A percentile compares a stretch with the other conserved stretches of the same genome.
Conservation (phyloP, 2,329 filamentous ascomycete species). For the Aureobasidium sp. region DNA sequence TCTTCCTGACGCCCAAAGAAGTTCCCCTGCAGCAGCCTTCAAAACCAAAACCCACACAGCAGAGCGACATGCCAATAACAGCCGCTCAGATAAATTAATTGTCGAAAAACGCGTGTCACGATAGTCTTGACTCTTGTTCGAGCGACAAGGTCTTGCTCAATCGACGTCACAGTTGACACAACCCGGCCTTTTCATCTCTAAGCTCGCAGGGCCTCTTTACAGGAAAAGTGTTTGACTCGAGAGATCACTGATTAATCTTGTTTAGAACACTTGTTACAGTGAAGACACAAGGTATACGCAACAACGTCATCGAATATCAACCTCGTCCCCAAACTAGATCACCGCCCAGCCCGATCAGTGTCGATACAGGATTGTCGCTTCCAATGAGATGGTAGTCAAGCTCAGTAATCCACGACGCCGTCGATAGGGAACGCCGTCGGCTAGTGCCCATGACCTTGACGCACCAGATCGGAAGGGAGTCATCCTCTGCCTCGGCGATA, state of each 20-base stretch:
- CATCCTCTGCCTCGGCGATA: neutral
- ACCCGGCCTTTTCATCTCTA: neutral
- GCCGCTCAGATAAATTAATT: neutral
- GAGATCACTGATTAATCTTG: neutral
- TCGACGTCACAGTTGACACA: slow-evolving; percentile 6
- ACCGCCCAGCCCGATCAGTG: neutral
- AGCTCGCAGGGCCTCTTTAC: neutral
- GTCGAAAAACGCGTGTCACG: slow-evolving; percentile 5
- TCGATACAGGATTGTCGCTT: neutral
- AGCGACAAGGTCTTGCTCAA: neutral
- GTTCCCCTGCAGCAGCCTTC: neutral
- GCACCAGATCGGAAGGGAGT: neutral
- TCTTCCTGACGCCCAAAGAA: neutral
- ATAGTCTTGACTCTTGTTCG: neutral
- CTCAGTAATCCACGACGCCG: neutral
- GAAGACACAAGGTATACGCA: neutral
- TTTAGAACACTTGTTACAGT: neutral
- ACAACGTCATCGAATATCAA: neutral
- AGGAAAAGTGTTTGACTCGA: neutral
- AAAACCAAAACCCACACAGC: neutral
- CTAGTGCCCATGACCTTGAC: neutral
- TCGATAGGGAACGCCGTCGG: neutral
- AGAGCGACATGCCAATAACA: neutral
- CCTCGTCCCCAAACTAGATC: neutral
- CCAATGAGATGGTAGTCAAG: neutral